phyloP scores from a whole-genome alignment of 2,329 filamentous ascomycete genomes.

The Aureobasidium mangrovei region DNA sequence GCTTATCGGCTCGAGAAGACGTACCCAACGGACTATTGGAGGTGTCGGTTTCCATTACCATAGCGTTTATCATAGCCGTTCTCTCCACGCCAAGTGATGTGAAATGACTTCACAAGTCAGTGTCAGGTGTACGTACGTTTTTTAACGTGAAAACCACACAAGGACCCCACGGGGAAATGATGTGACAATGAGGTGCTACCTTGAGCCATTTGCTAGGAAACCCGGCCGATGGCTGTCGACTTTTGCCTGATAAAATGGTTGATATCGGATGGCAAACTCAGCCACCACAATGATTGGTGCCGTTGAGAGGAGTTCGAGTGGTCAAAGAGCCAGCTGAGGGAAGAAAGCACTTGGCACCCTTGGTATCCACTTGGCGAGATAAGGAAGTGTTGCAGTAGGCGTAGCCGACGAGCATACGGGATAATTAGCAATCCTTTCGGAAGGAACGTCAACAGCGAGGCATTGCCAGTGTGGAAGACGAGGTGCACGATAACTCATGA shows the following conservation, averaged over 20 bases:
- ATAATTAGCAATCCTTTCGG: not conserved
- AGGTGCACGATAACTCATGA: too few relatives aligned
- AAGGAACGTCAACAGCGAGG: not conserved
- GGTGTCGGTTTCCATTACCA: constrained; percentile 1
- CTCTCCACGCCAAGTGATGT: too few relatives aligned
- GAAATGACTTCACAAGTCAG: too few relatives aligned
- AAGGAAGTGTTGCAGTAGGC: not conserved
- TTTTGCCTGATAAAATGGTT: not conserved
- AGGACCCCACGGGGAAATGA: not conserved
- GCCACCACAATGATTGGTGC: not conserved
- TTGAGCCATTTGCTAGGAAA: not conserved
- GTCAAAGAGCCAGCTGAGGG: too few relatives aligned
- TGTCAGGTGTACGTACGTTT: too few relatives aligned
- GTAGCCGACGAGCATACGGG: too few relatives aligned
- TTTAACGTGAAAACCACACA: not conserved
- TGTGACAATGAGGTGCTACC: not conserved
- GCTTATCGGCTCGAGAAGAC: not conserved
- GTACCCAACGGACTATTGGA: constrained; percentile 2
- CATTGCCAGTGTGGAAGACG: not conserved
- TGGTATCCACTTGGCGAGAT: not conserved
- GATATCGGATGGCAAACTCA: not conserved
- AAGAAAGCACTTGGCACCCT: not conserved
- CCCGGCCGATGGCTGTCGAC: not conserved
- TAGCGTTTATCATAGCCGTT: not conserved
- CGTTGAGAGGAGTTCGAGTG: not conserved